These are phyloP conservation scores for Cladosporium sp. DNA, from an alignment of 2,329 filamentous ascomycete species.

Conservation along the genomic window DNA sequence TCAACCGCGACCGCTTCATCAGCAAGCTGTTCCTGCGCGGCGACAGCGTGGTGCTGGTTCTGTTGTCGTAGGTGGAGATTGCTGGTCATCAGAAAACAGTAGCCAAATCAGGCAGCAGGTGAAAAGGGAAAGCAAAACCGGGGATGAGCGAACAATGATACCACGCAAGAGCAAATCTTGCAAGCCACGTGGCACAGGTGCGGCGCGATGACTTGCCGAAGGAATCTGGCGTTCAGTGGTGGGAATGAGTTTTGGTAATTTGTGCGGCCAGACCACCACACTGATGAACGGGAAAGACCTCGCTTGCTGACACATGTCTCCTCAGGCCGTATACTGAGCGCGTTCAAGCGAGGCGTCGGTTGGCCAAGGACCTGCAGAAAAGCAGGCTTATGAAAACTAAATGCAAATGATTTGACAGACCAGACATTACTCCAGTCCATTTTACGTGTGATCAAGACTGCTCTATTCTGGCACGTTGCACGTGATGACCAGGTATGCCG, in stretches of 20 bases:
- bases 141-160: not conserved
- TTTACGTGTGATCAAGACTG: too few relatives aligned
- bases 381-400: not conserved
- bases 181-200: not conserved
- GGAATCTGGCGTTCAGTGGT: too few relatives aligned
- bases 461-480: too few relatives aligned
- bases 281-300: not conserved
- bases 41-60: constrained; percentile 80
- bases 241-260: not conserved
- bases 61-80: constrained; percentile 42
- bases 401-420: too few relatives aligned
- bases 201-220: not conserved
- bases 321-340: not conserved
- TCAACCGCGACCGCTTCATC: constrained; percentile 98
- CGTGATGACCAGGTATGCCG: too few relatives aligned
- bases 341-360: not conserved
- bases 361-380: not conserved
- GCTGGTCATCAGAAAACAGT: not conserved
- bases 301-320: not conserved
- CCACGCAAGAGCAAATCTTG: constrained; percentile 3
- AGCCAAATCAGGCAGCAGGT: not conserved
- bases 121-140: not conserved
- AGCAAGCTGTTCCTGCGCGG: constrained; percentile 95
- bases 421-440: too few relatives aligned
- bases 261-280: not conserved